Evolutionary conservation across 164 flowering plant genomes (phyloP), one percentile per base, ranked within the genome.

Genomic region (Vitis rotundifolia): DNA sequence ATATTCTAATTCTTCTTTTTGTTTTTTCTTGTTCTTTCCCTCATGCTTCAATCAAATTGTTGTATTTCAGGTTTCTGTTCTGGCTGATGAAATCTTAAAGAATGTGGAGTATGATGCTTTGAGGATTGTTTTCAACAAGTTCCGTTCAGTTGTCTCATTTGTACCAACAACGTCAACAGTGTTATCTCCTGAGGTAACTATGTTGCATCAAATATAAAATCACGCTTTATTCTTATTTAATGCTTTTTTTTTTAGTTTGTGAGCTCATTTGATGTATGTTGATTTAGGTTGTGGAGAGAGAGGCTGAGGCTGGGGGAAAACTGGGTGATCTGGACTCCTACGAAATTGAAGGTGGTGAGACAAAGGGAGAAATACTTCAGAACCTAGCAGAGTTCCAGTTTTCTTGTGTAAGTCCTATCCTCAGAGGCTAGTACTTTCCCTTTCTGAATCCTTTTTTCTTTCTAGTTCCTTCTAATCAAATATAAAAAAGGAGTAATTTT

Each of bases 51-150:
- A 52, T 9, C 7, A 57, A 22, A 31, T 16, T 53, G 28, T 69
- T 74, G 51, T 62, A 51, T 75, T 81, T 54, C 83, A 94, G 99
- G 91, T 92, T 61, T 85, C 99, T 67, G 95, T 87, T 72, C 75
- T 94, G 69, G 98, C 97, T 14, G 97, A 94, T 86, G 98, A 94
- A 68, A 91, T 94, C 74, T 74, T 94, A 61, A 94, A 94, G 88
- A 94, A 88, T 75, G 97, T 94, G 11, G 97, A 94, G 66, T 94
- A 62, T 81, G 98, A 94, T 83, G 97, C 95, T 54, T 70, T 94
- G 78, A 89, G 90, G 78, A 81, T 94, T 74, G 78, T 94, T 61
- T 94, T 81, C 78, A 94, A 91, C 85, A 94, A 88, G 71, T 94
- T 94, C 78, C 87, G 80, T 0, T 92, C 98, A 19, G 97, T 89